Percentiles rank a stretch among this genome's conserved stretches.
These are phyloP conservation scores for Biscogniauxia mediterranea DNA, from an alignment of 2,329 filamentous ascomycete species.

Conservation along the genomic window DNA sequence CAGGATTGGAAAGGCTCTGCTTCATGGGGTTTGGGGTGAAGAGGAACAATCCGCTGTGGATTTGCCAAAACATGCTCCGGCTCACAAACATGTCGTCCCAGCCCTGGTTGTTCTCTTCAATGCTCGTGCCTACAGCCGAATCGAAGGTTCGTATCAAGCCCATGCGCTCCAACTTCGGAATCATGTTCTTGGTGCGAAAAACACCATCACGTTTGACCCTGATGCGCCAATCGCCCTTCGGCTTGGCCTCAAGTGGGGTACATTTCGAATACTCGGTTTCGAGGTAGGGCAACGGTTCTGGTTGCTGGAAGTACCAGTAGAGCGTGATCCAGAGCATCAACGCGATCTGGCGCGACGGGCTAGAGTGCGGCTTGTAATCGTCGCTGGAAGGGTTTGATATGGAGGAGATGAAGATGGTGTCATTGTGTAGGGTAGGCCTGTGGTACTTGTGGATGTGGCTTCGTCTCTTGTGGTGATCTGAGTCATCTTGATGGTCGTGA, in stretches of 20 bases:
- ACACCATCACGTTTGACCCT: constrained; percentile 85
- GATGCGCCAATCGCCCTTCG: constrained; percentile 83
- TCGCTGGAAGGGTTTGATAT: constrained; percentile 78
- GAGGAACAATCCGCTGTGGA: constrained; percentile 81
- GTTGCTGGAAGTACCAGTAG: constrained; percentile 97
- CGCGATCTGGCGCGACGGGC: constrained; percentile 83
- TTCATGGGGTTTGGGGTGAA: constrained; percentile 71
- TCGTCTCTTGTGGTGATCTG: constrained; percentile 22
- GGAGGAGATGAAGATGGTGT: constrained; percentile 87
- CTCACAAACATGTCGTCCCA: constrained; percentile 84
- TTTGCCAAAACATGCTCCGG: constrained; percentile 84
- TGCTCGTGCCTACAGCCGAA: constrained; percentile 67
- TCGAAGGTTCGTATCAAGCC: constrained; percentile 76
- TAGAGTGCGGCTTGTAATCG: constrained; percentile 77
- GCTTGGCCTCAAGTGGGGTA: constrained; percentile 69
- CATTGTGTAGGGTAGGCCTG: constrained; percentile 71
- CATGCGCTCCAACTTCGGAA: constrained; percentile 93
- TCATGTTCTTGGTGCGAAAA: constrained; percentile 75
- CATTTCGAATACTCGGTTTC: constrained; percentile 60
- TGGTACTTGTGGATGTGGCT: constrained; percentile 64
- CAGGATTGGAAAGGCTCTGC: constrained; percentile 41
- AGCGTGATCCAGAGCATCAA: constrained; percentile 96
- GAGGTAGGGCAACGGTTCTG: constrained; percentile 64
- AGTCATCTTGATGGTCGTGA: constrained; percentile 31
- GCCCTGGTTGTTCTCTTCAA: constrained; percentile 59